phyloP scores from a whole-genome alignment of 164 flowering plant species.

The Dillenia suffruticosa region DNA sequence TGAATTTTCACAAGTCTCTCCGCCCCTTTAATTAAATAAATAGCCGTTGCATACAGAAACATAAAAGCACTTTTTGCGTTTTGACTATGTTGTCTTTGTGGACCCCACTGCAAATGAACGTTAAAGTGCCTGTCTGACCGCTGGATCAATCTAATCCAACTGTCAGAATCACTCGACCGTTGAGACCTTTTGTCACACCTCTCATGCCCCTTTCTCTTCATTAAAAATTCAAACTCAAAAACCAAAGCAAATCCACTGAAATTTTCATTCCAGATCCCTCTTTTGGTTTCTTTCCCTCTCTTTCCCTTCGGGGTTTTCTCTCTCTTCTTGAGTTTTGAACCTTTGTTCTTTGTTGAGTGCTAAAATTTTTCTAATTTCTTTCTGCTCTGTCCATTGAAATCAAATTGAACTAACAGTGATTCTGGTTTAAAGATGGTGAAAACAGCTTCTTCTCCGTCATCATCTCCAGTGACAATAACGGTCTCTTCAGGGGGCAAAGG shows the following conservation, averaged over 20 bases:
- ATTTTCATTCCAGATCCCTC: not conserved
- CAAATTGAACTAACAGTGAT: not conserved
- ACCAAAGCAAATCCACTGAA: not conserved
- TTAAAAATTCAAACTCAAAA: too few relatives aligned
- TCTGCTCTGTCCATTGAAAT: not conserved
- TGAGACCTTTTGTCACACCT: too few relatives aligned
- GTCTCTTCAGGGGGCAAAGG: conserved; percentile 55
- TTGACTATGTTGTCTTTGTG: too few relatives aligned
- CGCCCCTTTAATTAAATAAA: too few relatives aligned
- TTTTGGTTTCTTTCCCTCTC: not conserved
- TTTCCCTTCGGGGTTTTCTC: not conserved
- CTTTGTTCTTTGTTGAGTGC: not conserved
- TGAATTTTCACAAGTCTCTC: too few relatives aligned
- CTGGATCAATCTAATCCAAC: too few relatives aligned
- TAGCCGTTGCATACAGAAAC: too few relatives aligned
- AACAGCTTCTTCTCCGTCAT: conserved; percentile 39
- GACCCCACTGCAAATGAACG: too few relatives aligned
- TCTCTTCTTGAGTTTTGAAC: not conserved
- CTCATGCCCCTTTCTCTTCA: too few relatives aligned
- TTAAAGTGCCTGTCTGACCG: too few relatives aligned
- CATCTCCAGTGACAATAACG: conserved; percentile 74
- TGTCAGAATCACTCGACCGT: too few relatives aligned
- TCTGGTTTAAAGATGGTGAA: conserved; percentile 38
- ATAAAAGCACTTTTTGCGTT: too few relatives aligned
- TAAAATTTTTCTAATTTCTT: not conserved